A percentile compares a stretch with the other conserved stretches of the same genome.
phyloP scores from a whole-genome alignment of 371 early-diverging fungal species.

The Coemansia sp. region DNA sequence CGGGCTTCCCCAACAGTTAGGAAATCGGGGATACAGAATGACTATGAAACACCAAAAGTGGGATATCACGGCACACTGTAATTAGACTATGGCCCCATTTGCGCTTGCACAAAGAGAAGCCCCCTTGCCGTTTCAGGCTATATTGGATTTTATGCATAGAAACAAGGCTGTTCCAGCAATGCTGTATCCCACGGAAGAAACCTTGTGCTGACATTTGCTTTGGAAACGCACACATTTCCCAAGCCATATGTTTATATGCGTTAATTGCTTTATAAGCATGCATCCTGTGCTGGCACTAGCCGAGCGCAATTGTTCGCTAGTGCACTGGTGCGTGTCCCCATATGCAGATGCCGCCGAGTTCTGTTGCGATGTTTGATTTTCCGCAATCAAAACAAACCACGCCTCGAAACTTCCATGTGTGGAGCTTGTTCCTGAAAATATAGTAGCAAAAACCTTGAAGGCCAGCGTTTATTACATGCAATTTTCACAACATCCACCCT shows the following conservation, averaged over 20 bases:
- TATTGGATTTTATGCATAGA: slow-evolving; percentile 9
- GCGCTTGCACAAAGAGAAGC: not conserved
- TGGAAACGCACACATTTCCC: not conserved
- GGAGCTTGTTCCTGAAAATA: not conserved
- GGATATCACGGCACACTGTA: not conserved
- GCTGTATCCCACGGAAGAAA: not conserved
- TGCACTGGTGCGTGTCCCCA: not conserved
- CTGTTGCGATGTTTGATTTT: not conserved
- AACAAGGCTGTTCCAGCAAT: not conserved
- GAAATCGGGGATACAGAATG: not conserved
- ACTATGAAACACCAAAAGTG: not conserved
- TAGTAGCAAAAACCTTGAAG: too few species aligned
- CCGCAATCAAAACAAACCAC: not conserved
- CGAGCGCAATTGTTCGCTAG: slow-evolving; percentile 9
- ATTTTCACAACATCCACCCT: not conserved
- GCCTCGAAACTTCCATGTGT: not conserved
- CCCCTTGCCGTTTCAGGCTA: slow-evolving; percentile 8
- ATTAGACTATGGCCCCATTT: not conserved
- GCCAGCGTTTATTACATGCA: too few species aligned
- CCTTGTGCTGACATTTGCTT: not conserved
- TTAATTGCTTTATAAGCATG: slow-evolving; percentile 17
- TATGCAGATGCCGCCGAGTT: not conserved
- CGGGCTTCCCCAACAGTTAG: not conserved
- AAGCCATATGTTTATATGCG: slow-evolving; percentile 4
- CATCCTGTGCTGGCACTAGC: slow-evolving; percentile 3